Percentiles rank a stretch among this genome's conserved stretches.
These are phyloP conservation scores for Sugiyamaella japonica DNA, from an alignment of 1,139 yeast species.

Conservation along the genomic window DNA sequence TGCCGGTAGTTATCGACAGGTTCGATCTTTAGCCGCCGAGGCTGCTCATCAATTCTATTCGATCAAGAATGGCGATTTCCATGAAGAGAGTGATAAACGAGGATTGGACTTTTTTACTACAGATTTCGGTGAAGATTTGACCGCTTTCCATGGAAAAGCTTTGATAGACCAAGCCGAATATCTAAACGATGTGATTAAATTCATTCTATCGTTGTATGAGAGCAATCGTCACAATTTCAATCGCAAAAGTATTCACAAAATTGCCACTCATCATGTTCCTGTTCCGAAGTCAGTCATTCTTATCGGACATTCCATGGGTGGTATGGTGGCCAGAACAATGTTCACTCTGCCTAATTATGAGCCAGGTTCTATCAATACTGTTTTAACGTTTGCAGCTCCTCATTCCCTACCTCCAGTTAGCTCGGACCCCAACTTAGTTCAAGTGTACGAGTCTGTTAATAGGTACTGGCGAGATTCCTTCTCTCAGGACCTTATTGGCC, in stretches of 20 bases:
- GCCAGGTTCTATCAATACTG: slow-evolving; percentile 66
- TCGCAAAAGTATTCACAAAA: background rate
- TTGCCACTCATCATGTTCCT: slow-evolving; percentile 8
- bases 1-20: slow-evolving; percentile 83
- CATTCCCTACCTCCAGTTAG: slow-evolving; percentile 85
- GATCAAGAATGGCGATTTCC: slow-evolving; percentile 29
- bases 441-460: slow-evolving; percentile 66
- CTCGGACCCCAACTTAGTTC: slow-evolving; percentile 74
- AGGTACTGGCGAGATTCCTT: slow-evolving; percentile 57
- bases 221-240: slow-evolving; percentile 29
- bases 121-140: slow-evolving; percentile 92
- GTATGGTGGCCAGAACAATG: slow-evolving; percentile 78
- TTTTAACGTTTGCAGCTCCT: slow-evolving; percentile 77
- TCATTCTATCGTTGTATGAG: slow-evolving; percentile 67
- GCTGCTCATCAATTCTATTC: slow-evolving; percentile 54
- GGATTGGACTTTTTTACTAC: slow-evolving; percentile 77
- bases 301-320: slow-evolving; percentile 82
- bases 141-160: slow-evolving; percentile 95
- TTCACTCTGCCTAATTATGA: slow-evolving; percentile 67
- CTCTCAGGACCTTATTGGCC: slow-evolving; percentile 33
- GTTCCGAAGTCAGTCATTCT: slow-evolving; percentile 58
- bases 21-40: slow-evolving; percentile 75
- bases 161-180: slow-evolving; percentile 93
- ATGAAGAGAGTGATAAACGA: slow-evolving; percentile 38
- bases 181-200: slow-evolving; percentile 79